Conservation (phyloP, 176 grass and related monocot genomes). For the Hsuehochloa calcarea region DNA sequence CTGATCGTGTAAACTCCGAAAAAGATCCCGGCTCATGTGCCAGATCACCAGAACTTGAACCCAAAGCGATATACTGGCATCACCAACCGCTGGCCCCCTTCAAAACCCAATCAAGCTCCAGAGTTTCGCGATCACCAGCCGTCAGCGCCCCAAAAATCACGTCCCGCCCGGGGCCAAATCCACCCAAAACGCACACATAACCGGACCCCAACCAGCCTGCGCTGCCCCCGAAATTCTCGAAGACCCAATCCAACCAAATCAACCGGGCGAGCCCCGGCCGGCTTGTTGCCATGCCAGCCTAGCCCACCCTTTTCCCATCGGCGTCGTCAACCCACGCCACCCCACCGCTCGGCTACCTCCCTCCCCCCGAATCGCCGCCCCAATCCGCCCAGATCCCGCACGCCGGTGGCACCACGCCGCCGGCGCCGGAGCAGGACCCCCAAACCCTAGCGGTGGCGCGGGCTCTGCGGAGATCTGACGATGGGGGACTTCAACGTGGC, state of each 20-base stretch:
- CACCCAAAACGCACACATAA: neutral
- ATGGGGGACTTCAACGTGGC: constrained; percentile 99
- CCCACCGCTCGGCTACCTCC: neutral
- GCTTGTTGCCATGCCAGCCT: constrained; percentile 38
- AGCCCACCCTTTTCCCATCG: neutral
- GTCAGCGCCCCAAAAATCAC: too few relatives aligned
- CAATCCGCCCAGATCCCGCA: constrained; percentile 32
- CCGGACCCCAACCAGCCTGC: too few relatives aligned
- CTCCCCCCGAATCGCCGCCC: neutral
- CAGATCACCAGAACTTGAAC: neutral
- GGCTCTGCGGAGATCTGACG: constrained; percentile 20
- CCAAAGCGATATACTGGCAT: neutral
- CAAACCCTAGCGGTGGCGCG: constrained; percentile 5
- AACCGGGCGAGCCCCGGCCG: neutral
- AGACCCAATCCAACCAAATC: neutral
- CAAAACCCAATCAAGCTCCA: neutral
- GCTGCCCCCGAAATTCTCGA: too few relatives aligned
- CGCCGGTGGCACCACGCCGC: constrained; percentile 27
- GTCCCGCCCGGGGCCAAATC: neutral
- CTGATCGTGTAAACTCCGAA: too few relatives aligned
- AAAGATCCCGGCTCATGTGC: too few relatives aligned
- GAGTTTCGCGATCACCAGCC: neutral
- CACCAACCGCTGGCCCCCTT: neutral
- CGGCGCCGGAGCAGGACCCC: neutral
- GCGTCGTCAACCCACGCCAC: constrained; percentile 34